These are phyloP conservation scores for Lasiodiplodia citricola DNA, from an alignment of 2,329 filamentous ascomycete species.

Conservation along the genomic window DNA sequence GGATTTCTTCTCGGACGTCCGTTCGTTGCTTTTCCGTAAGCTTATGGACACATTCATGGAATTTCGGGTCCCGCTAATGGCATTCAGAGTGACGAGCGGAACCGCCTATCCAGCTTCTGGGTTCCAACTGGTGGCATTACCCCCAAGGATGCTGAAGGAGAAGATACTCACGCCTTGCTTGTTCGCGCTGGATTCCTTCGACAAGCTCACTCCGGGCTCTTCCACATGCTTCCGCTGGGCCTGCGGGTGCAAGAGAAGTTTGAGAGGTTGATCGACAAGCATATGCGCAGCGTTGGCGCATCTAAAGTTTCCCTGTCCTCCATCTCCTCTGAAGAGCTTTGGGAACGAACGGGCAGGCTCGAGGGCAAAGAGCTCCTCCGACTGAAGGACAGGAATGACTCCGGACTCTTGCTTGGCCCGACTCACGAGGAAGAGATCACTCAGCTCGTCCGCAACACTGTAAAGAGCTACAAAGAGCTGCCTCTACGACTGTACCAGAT, in stretches of 20 bases:
- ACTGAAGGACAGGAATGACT: conserved; percentile 77
- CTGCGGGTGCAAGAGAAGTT: conserved; percentile 87
- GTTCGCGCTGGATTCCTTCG: conserved; percentile 54
- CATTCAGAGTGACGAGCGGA: conserved; percentile 54
- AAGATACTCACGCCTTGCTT: conserved; percentile 52
- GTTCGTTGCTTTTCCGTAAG: not conserved
- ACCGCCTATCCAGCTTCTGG: conserved; percentile 77
- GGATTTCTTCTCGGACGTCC: not conserved
- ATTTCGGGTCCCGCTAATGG: not conserved
- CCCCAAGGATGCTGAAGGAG: conserved; percentile 54
- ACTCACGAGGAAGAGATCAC: conserved; percentile 99
- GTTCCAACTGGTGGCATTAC: conserved; percentile 74
- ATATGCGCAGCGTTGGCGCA: conserved; percentile 80
- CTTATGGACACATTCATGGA: not conserved
- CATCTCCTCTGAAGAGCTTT: conserved; percentile 82
- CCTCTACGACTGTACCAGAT: conserved; percentile 91
- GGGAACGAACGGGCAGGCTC: conserved; percentile 84
- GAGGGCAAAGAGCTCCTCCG: conserved; percentile 83
- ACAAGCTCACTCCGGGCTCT: conserved; percentile 83
- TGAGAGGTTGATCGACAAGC: conserved; percentile 81
- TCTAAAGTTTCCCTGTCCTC: conserved; percentile 84
- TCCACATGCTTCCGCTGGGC: conserved; percentile 88
- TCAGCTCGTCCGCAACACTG: conserved; percentile 70
- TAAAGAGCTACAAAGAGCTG: conserved; percentile 84
- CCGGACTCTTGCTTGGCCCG: conserved; percentile 78